These are phyloP conservation scores for Zygosaccharomyces gambellarensis DNA, from an alignment of 805 yeast species.

Conservation along the genomic window DNA sequence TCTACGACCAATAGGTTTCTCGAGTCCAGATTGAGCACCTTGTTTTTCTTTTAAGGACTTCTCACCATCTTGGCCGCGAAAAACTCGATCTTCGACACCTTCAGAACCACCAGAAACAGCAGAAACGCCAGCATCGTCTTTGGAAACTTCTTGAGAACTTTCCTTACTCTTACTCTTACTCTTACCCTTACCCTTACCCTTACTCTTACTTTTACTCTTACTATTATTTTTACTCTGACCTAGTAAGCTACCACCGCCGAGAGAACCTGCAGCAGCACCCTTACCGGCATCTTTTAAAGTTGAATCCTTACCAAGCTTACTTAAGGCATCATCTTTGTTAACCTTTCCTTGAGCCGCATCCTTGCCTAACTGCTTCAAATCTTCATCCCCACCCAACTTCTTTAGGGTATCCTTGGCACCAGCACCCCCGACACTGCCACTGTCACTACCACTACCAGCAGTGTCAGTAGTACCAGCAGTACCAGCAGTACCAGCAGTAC, in stretches of 20 bases:
- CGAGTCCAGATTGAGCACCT: neutral
- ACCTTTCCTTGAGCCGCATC: neutral
- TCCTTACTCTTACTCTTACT: neutral
- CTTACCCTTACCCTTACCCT: slow-evolving; percentile 3
- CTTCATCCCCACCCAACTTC: neutral
- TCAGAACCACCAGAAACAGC: neutral
- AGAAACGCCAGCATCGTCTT: neutral
- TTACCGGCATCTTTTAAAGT: slow-evolving; percentile 10
- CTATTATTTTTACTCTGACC: neutral
- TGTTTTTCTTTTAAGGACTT: neutral
- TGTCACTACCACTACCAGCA: slow-evolving; percentile 10
- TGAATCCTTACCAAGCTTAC: neutral
- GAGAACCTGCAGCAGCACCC: slow-evolving; percentile 8
- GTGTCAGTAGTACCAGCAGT: too few species aligned
- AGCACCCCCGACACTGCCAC: too few species aligned
- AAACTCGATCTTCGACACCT: neutral
- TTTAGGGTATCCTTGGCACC: neutral
- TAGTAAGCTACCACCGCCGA: neutral
- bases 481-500: too few species aligned
- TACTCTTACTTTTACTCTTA: slow-evolving; percentile 5
- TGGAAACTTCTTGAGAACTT: slow-evolving; percentile 2
- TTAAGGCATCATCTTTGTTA: neutral
- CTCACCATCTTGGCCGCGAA: neutral
- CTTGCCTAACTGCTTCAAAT: neutral
- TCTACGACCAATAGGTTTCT: neutral